phyloP scores from a whole-genome alignment of 1,284 basidiomycete species.

The Ganoderma boninense region DNA sequence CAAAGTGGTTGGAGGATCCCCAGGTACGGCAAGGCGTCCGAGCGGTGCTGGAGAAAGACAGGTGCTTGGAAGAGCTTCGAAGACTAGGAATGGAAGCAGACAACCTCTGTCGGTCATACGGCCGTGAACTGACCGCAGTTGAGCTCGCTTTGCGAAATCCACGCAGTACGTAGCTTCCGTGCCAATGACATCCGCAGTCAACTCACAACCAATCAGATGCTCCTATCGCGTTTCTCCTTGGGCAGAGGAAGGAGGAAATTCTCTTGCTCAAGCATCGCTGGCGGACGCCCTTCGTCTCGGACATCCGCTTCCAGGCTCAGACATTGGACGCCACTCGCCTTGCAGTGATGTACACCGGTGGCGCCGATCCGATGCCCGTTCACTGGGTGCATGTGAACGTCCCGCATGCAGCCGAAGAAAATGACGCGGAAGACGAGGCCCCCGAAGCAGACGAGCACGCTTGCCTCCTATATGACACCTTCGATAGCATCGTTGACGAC shows the following conservation, averaged over 20 bases:
- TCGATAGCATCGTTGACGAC: neutral
- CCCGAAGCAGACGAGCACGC: too few species aligned
- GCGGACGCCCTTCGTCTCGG: conserved; percentile 25
- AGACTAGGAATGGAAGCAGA: conserved; percentile 35
- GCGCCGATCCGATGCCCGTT: too few species aligned
- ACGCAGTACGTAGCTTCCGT: too few species aligned
- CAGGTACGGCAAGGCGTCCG: conserved; percentile 34
- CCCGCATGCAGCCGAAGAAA: neutral
- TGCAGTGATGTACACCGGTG: neutral
- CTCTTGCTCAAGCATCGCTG: conserved; percentile 23
- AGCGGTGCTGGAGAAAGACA: conserved; percentile 39
- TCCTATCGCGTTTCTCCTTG: conserved; percentile 15
- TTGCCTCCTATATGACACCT: neutral
- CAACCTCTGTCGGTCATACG: conserved; percentile 38
- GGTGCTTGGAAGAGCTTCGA: conserved; percentile 39
- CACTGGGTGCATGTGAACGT: neutral
- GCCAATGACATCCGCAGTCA: too few species aligned
- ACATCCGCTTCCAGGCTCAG: neutral
- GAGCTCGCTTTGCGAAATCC: conserved; percentile 30
- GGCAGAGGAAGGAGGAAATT: conserved; percentile 14
- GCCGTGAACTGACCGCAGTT: conserved; percentile 28
- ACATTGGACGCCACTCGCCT: conserved; percentile 1
- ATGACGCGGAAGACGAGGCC: neutral
- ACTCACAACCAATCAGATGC: conserved; percentile 8
- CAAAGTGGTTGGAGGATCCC: conserved; percentile 45